phyloP scores from a whole-genome alignment of 192 early-diverging fungal species.

The Linnemannia elongata region DNA sequence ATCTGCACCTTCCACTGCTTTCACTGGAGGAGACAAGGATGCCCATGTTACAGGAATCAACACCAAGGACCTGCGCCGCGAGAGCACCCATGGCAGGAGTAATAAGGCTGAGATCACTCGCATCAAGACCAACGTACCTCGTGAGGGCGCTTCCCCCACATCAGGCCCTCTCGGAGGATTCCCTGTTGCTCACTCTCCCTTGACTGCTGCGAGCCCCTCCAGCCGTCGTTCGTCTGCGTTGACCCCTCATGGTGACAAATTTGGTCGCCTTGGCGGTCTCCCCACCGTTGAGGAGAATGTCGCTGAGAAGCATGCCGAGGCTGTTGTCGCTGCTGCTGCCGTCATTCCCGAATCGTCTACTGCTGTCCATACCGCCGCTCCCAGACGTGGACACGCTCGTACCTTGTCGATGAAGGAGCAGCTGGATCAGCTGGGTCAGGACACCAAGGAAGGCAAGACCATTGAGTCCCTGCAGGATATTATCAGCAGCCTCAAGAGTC shows the following conservation, averaged over 20 bases:
- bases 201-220: slow-evolving; percentile 30
- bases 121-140: slow-evolving; percentile 17
- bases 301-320: background rate
- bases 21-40: background rate
- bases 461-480: slow-evolving; percentile 67
- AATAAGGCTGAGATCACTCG: background rate
- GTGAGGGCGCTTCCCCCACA: slow-evolving; percentile 3
- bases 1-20: background rate
- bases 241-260: slow-evolving; percentile 27
- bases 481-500: slow-evolving; percentile 64
- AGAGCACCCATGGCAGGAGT: background rate
- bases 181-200: slow-evolving; percentile 15
- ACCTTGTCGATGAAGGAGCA: slow-evolving; percentile 53
- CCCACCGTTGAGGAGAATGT: slow-evolving; percentile 44
- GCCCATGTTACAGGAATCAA: background rate
- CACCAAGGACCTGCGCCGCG: slow-evolving; percentile 2
- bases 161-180: slow-evolving; percentile 13
- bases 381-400: slow-evolving; percentile 22
- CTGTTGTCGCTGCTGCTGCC: background rate
- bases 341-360: background rate
- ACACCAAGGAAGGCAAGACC: slow-evolving; percentile 49
- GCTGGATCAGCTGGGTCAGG: slow-evolving; percentile 23
- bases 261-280: slow-evolving; percentile 35
- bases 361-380: background rate
- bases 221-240: slow-evolving; percentile 46